A percentile compares a stretch with the other conserved stretches of the same genome.
phyloP scores from a whole-genome alignment of 495 filamentous ascomycete species.

The Hypoxylon cercidicola region DNA sequence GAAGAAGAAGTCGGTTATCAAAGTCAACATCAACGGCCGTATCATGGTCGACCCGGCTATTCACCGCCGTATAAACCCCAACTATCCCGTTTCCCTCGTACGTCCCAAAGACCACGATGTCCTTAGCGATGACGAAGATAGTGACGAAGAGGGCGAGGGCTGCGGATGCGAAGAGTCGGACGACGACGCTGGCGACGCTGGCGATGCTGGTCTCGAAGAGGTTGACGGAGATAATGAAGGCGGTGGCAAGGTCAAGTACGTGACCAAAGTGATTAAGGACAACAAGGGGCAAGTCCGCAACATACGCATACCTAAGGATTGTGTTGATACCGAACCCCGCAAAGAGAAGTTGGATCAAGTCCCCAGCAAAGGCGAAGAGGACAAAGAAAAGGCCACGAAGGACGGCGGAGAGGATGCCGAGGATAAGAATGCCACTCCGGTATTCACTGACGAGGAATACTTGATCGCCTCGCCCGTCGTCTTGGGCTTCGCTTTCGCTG shows the following conservation, averaged over 20 bases:
- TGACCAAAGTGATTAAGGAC: constrained; percentile 73
- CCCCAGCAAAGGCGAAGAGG: constrained; percentile 55
- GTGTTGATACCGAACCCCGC: constrained; percentile 68
- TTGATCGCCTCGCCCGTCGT: constrained; percentile 91
- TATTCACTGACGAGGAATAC: constrained; percentile 86
- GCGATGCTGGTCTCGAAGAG: constrained; percentile 44
- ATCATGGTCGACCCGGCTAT: constrained; percentile 93
- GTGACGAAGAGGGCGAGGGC: constrained; percentile 63
- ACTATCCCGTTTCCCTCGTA: constrained; percentile 84
- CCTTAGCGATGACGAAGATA: constrained; percentile 67
- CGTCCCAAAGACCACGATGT: constrained; percentile 80
- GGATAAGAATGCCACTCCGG: constrained; percentile 51
- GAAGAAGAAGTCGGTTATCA: constrained; percentile 80
- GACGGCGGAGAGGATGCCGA: constrained; percentile 34
- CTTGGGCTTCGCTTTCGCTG: constrained; percentile 90
- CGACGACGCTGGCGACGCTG: constrained; percentile 50
- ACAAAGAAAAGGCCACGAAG: constrained; percentile 54
- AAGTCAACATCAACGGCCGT: constrained; percentile 89
- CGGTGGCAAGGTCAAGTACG: constrained; percentile 63
- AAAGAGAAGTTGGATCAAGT: constrained; percentile 74
- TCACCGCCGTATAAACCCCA: constrained; percentile 87
- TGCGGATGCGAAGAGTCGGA: constrained; percentile 57
- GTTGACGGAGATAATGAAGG: constrained; percentile 58
- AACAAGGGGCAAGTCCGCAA: constrained; percentile 68
- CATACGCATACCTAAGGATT: constrained; percentile 62